Conservation (phyloP, 2,329 filamentous ascomycete species). For the Trichoderma lentiforme region DNA sequence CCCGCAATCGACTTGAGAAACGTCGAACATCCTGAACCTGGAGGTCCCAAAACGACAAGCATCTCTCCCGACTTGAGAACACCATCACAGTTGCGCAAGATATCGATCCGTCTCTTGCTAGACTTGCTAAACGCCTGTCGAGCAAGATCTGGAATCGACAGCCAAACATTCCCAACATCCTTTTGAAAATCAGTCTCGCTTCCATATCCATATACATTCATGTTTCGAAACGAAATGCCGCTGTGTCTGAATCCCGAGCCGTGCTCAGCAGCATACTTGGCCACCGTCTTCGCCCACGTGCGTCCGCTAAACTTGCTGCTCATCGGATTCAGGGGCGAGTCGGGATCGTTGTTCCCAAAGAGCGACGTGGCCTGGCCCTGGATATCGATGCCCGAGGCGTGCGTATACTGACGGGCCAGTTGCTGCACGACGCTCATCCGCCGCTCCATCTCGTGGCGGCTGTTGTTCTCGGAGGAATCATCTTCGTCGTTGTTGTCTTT, state of each 20-base stretch:
- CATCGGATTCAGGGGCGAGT: conserved; percentile 35
- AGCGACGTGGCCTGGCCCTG: conserved; percentile 1
- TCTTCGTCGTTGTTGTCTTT: not conserved
- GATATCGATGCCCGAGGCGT: conserved; percentile 7
- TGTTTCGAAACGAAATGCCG: conserved; percentile 41
- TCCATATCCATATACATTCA: conserved; percentile 43
- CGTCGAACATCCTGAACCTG: conserved; percentile 57
- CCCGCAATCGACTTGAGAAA: conserved; percentile 61
- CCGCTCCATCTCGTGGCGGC: not conserved
- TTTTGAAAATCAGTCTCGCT: conserved; percentile 42
- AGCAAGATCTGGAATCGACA: conserved; percentile 5
- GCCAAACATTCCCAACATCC: conserved; percentile 38
- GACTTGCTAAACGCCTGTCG: not conserved
- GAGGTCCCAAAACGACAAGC: conserved; percentile 62
- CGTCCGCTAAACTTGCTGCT: conserved; percentile 40
- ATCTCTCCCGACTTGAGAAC: conserved; percentile 60
- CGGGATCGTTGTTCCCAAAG: conserved; percentile 1
- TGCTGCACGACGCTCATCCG: conserved; percentile 5
- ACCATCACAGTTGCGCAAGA: conserved; percentile 59
- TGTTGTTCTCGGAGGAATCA: not conserved
- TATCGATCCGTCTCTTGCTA: conserved; percentile 28
- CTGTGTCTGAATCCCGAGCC: conserved; percentile 26
- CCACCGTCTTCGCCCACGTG: conserved; percentile 40
- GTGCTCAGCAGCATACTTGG: conserved; percentile 27
- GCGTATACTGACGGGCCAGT: not conserved